Evolutionary conservation across 176 grass and related monocot species (phyloP).

Genomic region (Phoenix roebelenii): DNA sequence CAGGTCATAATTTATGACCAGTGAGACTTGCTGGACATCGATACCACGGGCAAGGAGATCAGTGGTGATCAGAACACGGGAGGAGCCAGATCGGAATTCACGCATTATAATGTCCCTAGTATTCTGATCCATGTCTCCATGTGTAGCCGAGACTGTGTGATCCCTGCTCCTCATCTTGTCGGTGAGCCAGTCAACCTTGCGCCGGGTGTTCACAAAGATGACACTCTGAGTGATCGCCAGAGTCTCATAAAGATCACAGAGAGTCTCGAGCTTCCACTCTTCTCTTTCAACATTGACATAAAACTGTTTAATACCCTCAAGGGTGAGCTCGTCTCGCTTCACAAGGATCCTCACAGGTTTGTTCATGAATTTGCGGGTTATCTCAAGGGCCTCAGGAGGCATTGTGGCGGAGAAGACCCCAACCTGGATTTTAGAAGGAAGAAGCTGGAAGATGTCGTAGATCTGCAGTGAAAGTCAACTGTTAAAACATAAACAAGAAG

Average conservation of each 20-base stretch:
- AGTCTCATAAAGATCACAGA: conserved; percentile 64
- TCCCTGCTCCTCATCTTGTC: conserved; percentile 80
- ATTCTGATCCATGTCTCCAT: conserved; percentile 88
- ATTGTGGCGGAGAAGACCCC: conserved; percentile 83
- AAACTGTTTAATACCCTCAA: conserved; percentile 80
- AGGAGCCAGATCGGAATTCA: conserved; percentile 73
- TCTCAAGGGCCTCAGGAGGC: conserved; percentile 72
- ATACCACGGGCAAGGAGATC: conserved; percentile 81
- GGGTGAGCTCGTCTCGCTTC: conserved; percentile 74
- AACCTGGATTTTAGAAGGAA: conserved; percentile 63
- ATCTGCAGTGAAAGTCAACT: conserved; percentile 29
- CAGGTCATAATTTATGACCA: conserved; percentile 73
- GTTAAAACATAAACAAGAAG: too few species aligned
- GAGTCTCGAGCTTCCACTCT: conserved; percentile 79
- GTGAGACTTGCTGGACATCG: conserved; percentile 74
- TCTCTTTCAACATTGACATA: conserved; percentile 66
- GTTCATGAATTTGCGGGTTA: conserved; percentile 76
- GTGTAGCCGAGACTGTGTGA: conserved; percentile 63
- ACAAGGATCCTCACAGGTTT: conserved; percentile 70
- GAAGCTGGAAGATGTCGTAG: conserved; percentile 78
- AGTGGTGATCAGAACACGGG: conserved; percentile 70
- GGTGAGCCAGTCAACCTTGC: conserved; percentile 84
- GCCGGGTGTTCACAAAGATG: conserved; percentile 76
- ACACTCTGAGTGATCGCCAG: conserved; percentile 77
- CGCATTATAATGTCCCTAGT: conserved; percentile 91